Evolutionary conservation across 2,329 filamentous ascomycete genomes (phyloP), one percentile per base, ranked within the genome.

Genomic region (Scopulariopsis brevicaulis): DNA sequence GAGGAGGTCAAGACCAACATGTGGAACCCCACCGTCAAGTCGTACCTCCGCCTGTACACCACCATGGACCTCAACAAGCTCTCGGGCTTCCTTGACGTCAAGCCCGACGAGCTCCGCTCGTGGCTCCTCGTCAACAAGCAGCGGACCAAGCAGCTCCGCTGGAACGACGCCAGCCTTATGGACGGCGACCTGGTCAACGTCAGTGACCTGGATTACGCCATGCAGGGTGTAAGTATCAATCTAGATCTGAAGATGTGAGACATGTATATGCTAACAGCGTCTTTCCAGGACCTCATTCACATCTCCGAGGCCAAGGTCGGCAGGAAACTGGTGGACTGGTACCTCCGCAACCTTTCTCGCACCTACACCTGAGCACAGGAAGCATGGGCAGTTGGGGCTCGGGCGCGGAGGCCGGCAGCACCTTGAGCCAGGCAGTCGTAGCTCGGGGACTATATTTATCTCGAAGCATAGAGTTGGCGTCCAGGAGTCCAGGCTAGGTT

Each of bases 1-100:
- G 92, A 96, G 66, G 94, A 99, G 79, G 93, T 99, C 74, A 96
- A 96, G 85, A 96, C 90, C 76, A 97, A 96, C 76, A 94, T 99
- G 84, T 96, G 85, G 85, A 93, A 90, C 72, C 94, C 94, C 52
- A 96, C 92, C 53, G 89, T 99, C 72, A 96, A 96, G 81, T 96
- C 92, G 62, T 99, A 99, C 80, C 84, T 99, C 65, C 94, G 96
- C 72, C 87, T 99, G 59, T 99, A 99, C 84, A 97, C 94, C 53
- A 99, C 94, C 65, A 97, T 99, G 93, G 94, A 99, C 69, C 81
- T 99, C 62, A 94, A 93, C 80, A 99, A 99, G 79, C 85, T 99
- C 61, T 90, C 94, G 61, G 92, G 92, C 60, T 99, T 99, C 84
- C 82, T 99, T 58, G 94, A 97, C 68, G 90, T 96, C 60, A 86